phyloP scores from a whole-genome alignment of 345 rosid genomes.

The Pugionium cornutum region DNA sequence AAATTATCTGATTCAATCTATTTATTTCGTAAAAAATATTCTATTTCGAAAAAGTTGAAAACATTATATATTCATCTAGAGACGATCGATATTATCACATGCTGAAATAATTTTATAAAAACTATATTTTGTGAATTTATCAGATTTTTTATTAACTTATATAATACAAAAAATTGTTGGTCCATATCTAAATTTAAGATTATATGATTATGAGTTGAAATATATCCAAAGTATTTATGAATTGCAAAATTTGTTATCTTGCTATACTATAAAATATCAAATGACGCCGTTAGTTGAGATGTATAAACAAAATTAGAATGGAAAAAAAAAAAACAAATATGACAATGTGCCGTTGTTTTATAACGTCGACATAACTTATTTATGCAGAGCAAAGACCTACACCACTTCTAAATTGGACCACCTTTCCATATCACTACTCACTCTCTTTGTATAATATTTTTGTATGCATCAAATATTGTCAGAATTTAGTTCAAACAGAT shows the following conservation, averaged over 20 bases:
- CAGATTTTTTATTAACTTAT: too few relatives aligned
- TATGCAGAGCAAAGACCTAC: constrained; percentile 32
- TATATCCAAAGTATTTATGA: too few relatives aligned
- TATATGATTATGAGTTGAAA: too few relatives aligned
- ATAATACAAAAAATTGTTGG: too few relatives aligned
- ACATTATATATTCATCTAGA: too few relatives aligned
- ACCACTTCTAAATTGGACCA: constrained; percentile 37
- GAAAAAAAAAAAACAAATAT: not conserved
- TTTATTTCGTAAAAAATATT: too few relatives aligned
- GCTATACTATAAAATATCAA: constrained; percentile 1
- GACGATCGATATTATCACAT: too few relatives aligned
- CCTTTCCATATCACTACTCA: constrained; percentile 32
- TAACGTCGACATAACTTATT: constrained; percentile 39
- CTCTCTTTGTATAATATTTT: not conserved
- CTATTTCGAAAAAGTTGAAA: too few relatives aligned
- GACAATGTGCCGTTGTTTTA: constrained; percentile 36
- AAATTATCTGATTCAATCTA: too few relatives aligned
- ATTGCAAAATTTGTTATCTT: not conserved
- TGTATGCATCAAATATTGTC: constrained; percentile 1
- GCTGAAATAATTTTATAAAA: too few relatives aligned
- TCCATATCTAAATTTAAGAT: too few relatives aligned
- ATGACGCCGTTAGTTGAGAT: not conserved
- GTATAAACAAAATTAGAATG: not conserved
- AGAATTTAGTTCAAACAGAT: not conserved
- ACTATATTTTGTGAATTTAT: too few relatives aligned